A percentile compares a stretch with the other conserved stretches of the same genome.
Conservation (phyloP, 2,329 filamentous ascomycete genomes). For the Tolypocladium nubicola region DNA sequence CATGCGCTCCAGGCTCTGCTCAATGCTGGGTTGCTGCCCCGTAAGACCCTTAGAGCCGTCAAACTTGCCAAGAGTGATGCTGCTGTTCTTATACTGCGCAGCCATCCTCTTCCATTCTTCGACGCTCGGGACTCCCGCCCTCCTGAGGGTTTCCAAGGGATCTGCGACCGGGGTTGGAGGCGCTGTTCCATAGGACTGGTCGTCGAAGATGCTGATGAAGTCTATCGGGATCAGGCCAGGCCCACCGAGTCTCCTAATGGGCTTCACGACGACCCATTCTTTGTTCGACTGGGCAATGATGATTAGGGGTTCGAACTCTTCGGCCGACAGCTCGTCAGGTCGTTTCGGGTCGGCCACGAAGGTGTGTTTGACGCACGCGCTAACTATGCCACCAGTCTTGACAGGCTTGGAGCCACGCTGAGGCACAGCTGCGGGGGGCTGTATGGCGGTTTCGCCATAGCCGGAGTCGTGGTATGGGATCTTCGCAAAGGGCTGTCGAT, state of each 20-base stretch:
- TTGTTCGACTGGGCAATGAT: conserved; percentile 97
- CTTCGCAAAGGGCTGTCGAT: conserved; percentile 37
- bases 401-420: conserved; percentile 41
- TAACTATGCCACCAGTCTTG: conserved; percentile 50
- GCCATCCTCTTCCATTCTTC: conserved; percentile 99
- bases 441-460: conserved; percentile 40
- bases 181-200: conserved; percentile 37
- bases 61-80: conserved; percentile 90
- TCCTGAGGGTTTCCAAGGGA: conserved; percentile 72
- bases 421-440: conserved; percentile 10
- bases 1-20: conserved; percentile 67
- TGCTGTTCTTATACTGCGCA: conserved; percentile 97
- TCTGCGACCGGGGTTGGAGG: conserved; percentile 75
- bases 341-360: neutral
- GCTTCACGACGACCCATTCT: conserved; percentile 98
- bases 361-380: no score
- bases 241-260: conserved; percentile 92
- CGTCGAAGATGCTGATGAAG: conserved; percentile 92
- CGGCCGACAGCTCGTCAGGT: conserved; percentile 88
- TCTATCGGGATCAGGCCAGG: conserved; percentile 93
- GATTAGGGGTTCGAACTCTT: conserved; percentile 92
- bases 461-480: conserved; percentile 81
- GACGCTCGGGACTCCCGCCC: conserved; percentile 84
- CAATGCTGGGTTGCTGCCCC: conserved; percentile 36
- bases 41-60: conserved; percentile 42